Conservation (phyloP, 2,329 filamentous ascomycete species). For the Dactylellina leptospora region DNA sequence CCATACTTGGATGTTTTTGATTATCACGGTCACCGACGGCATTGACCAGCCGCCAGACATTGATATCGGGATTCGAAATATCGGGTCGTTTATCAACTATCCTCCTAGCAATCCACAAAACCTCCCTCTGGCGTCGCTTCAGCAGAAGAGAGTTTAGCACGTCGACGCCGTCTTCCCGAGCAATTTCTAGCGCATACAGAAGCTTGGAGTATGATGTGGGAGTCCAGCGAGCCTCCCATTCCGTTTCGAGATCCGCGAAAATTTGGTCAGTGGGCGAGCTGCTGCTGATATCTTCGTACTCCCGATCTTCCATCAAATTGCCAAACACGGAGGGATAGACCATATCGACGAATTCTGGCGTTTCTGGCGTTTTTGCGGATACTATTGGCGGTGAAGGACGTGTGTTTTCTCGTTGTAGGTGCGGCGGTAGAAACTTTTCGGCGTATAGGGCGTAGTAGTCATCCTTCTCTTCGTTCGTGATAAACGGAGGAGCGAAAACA, state of each 20-base stretch:
- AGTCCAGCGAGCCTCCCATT: slow-evolving; percentile 44
- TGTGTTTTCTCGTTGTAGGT: slow-evolving; percentile 35
- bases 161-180: slow-evolving; percentile 48
- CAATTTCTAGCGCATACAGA: slow-evolving; percentile 49
- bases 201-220: slow-evolving; percentile 30
- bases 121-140: slow-evolving; percentile 36
- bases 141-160: slow-evolving; percentile 35
- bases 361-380: not conserved
- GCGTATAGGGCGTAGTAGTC: slow-evolving; percentile 43
- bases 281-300: not conserved
- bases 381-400: slow-evolving; percentile 35
- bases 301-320: slow-evolving; percentile 1
- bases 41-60: slow-evolving; percentile 36
- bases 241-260: slow-evolving; percentile 26
- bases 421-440: slow-evolving; percentile 47
- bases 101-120: slow-evolving; percentile 40
- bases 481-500: slow-evolving; percentile 33
- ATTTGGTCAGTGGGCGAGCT: slow-evolving; percentile 13
- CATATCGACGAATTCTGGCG: slow-evolving; percentile 25
- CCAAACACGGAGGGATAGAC: slow-evolving; percentile 38
- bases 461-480: slow-evolving; percentile 31
- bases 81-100: slow-evolving; percentile 31
- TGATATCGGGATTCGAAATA: slow-evolving; percentile 15
- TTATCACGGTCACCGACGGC: slow-evolving; percentile 38
- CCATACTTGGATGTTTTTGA: slow-evolving; percentile 27